A percentile compares a stretch with the other conserved stretches of the same genome.
Evolutionary conservation across 2,329 filamentous ascomycete genomes (phyloP).

Genomic region (Teratosphaeria zuluensis): DNA sequence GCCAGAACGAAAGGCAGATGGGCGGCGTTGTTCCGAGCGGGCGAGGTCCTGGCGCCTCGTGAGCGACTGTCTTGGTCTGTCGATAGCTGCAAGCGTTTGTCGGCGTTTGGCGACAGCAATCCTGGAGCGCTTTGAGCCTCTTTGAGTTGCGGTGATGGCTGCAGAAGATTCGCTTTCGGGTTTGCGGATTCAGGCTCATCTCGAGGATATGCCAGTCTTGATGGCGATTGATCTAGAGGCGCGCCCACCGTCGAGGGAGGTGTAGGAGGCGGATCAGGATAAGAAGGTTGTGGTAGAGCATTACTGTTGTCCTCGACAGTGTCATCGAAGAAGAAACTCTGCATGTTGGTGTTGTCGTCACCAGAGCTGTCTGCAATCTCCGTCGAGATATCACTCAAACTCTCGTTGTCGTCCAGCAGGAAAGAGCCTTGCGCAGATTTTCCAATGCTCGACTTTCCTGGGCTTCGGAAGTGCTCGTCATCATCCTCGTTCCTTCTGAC

Average conservation of each 20-base stretch:
- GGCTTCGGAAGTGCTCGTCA: not conserved
- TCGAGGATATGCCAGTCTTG: not conserved
- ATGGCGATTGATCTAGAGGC: conserved; percentile 12
- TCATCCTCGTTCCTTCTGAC: not conserved
- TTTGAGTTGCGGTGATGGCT: conserved; percentile 3
- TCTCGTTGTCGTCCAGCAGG: conserved; percentile 44
- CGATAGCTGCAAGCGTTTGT: not conserved
- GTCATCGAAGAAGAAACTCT: conserved; percentile 43
- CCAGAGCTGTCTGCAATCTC: conserved; percentile 41
- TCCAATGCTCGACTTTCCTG: conserved; percentile 3
- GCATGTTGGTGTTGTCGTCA: conserved; percentile 30
- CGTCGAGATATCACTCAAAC: conserved; percentile 46
- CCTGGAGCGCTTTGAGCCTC: conserved; percentile 9
- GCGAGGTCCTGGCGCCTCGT: conserved; percentile 1
- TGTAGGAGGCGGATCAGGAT: conserved; percentile 31
- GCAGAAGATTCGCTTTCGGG: not conserved
- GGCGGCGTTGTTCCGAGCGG: conserved; percentile 1
- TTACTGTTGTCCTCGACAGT: conserved; percentile 28
- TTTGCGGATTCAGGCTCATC: not conserved
- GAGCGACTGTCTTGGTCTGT: conserved; percentile 6
- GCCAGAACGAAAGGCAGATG: conserved; percentile 74
- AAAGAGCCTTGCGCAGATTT: conserved; percentile 33
- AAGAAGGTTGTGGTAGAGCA: conserved; percentile 24
- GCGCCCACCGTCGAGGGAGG: conserved; percentile 28
- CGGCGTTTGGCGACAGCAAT: conserved; percentile 7